Evolutionary conservation across 2,329 filamentous ascomycete genomes (phyloP).

Genomic region (Alternaria brassicae): DNA sequence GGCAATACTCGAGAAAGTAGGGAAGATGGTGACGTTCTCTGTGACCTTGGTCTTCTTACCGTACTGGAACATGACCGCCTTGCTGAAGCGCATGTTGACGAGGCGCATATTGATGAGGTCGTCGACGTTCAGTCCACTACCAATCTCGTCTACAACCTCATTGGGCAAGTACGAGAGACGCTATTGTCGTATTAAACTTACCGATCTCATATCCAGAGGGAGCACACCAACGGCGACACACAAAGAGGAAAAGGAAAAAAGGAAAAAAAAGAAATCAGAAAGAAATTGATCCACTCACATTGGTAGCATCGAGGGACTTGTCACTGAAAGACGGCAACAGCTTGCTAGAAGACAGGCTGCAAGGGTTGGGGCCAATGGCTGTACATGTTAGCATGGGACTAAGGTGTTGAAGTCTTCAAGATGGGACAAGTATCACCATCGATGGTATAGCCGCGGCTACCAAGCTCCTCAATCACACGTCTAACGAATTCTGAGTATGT

Average conservation of each 20-base stretch:
- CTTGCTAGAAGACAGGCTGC: background rate
- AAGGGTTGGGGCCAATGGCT: background rate
- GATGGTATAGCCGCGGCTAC: background rate
- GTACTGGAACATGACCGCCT: background rate
- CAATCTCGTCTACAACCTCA: conserved; percentile 3
- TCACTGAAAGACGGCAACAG: background rate
- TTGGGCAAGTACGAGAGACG: background rate
- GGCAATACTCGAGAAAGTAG: conserved; percentile 7
- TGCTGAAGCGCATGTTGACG: background rate
- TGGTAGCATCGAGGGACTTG: background rate
- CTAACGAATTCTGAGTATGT: background rate
- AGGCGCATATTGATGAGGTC: conserved; percentile 1
- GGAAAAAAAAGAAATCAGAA: background rate
- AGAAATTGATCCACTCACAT: background rate
- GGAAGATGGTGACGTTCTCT: background rate
- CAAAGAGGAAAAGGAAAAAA: background rate
- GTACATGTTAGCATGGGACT: background rate
- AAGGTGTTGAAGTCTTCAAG: background rate
- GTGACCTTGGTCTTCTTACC: conserved; percentile 1
- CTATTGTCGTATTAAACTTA: background rate
- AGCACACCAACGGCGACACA: no score
- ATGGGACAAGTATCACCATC: background rate
- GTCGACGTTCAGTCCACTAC: background rate
- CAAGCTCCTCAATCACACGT: background rate
- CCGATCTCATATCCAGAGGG: background rate